A percentile compares a stretch with the other conserved stretches of the same genome.
phyloP scores from a whole-genome alignment of 225 moss, liverwort and hornwort genomes.

The Physcomitrellopsis africana region DNA sequence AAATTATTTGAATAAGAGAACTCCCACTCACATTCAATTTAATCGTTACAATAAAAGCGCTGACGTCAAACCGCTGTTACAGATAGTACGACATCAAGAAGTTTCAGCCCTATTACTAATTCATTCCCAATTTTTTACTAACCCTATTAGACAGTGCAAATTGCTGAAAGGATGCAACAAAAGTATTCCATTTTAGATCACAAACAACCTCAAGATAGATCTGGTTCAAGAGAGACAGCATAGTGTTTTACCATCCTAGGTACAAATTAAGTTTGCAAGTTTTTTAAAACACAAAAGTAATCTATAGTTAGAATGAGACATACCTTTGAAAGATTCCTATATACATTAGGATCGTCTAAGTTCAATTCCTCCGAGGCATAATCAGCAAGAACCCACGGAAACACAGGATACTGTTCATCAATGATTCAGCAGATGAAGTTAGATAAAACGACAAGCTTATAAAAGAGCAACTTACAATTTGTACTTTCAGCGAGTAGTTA shows the following conservation, averaged over 20 bases:
- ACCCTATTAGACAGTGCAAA: no score
- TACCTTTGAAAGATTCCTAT: conserved; percentile 89
- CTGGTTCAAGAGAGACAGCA: neutral
- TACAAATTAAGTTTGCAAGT: neutral
- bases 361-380: conserved; percentile 78
- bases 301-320: neutral
- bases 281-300: neutral
- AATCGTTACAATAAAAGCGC: no score
- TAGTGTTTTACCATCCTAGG: neutral
- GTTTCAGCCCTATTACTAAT: no score
- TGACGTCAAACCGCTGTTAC: no score
- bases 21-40: conserved; percentile 3
- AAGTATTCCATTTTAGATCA: neutral
- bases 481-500: neutral
- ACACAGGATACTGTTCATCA: conserved; percentile 82
- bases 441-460: conserved; percentile 5
- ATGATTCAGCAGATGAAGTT: conserved; percentile 12
- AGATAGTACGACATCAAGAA: no score
- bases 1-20: neutral
- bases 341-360: conserved; percentile 67
- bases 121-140: no score
- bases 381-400: conserved; percentile 90
- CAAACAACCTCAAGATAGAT: neutral
- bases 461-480: neutral
- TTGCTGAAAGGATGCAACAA: no score